Evolutionary conservation across 2,329 filamentous ascomycete genomes (phyloP).

Genomic region (Pestalotiopsis fici): DNA sequence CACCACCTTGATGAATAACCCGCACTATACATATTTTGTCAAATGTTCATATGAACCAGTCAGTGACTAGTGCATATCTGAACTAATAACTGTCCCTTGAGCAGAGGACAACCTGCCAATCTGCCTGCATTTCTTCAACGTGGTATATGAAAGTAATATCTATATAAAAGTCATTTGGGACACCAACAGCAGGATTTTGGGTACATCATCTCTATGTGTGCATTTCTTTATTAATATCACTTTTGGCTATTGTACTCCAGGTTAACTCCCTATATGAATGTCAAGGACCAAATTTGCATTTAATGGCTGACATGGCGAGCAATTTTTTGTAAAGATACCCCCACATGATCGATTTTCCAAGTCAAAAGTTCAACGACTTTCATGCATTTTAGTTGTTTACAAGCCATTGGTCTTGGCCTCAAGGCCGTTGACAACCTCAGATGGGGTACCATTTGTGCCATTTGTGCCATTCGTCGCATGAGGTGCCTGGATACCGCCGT

Average conservation of each 20-base stretch:
- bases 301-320: neutral
- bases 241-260: slow-evolving; percentile 3
- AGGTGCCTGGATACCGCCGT: slow-evolving; percentile 18
- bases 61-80: too few species aligned
- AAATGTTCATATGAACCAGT: too few species aligned
- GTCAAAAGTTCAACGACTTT: neutral
- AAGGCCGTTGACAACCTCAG: slow-evolving; percentile 33
- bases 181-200: too few species aligned
- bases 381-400: slow-evolving; percentile 15
- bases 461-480: slow-evolving; percentile 24
- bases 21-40: too few species aligned
- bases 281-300: neutral
- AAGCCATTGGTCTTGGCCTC: slow-evolving; percentile 40
- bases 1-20: too few species aligned
- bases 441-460: slow-evolving; percentile 20
- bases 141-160: too few species aligned
- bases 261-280: neutral
- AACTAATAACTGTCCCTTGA: too few species aligned
- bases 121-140: too few species aligned
- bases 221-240: neutral
- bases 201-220: too few species aligned
- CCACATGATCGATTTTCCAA: neutral
- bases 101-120: too few species aligned
- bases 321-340: neutral
- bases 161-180: too few species aligned